phyloP scores from a whole-genome alignment of 2,329 filamentous ascomycete genomes.

The Leptosphaerulina australis region DNA sequence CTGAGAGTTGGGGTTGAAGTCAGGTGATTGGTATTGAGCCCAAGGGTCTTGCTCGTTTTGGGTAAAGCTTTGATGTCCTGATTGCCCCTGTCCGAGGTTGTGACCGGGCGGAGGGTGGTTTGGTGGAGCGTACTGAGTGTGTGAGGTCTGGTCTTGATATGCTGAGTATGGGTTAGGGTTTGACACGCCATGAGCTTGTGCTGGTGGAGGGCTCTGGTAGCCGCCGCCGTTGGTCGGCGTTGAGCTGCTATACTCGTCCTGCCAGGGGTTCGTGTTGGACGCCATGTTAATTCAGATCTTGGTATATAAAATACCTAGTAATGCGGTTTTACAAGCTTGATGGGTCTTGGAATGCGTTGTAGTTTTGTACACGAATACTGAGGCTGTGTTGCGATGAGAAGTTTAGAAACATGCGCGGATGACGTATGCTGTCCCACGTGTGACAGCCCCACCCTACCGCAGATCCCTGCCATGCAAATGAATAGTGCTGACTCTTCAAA shows the following conservation, averaged over 20 bases:
- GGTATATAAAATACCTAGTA: not conserved
- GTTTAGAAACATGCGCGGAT: slow-evolving; percentile 23
- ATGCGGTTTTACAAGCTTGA: not conserved
- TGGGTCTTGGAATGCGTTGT: slow-evolving; percentile 1
- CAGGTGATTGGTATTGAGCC: slow-evolving; percentile 18
- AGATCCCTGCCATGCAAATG: not conserved
- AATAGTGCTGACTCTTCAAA: not conserved
- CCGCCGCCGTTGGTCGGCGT: slow-evolving; percentile 15
- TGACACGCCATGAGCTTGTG: slow-evolving; percentile 14
- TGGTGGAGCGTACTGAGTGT: slow-evolving; percentile 8
- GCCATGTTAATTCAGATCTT: slow-evolving; percentile 20
- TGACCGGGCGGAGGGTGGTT: slow-evolving; percentile 13
- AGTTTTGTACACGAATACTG: slow-evolving; percentile 17
- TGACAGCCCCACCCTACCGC: slow-evolving; percentile 19
- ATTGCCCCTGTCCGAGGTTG: not conserved
- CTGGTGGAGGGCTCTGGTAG: slow-evolving; percentile 20
- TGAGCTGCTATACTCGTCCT: slow-evolving; percentile 27
- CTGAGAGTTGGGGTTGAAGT: slow-evolving; percentile 14
- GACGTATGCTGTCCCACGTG: slow-evolving; percentile 26
- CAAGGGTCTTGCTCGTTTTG: slow-evolving; percentile 14
- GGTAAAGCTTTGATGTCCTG: not conserved
- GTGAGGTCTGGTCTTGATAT: slow-evolving; percentile 26
- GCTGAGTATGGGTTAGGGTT: slow-evolving; percentile 33
- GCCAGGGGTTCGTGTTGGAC: slow-evolving; percentile 31
- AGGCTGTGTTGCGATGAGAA: slow-evolving; percentile 19